phyloP scores from a whole-genome alignment of 768 basidiomycete species.

The Mycena epipterygia region DNA sequence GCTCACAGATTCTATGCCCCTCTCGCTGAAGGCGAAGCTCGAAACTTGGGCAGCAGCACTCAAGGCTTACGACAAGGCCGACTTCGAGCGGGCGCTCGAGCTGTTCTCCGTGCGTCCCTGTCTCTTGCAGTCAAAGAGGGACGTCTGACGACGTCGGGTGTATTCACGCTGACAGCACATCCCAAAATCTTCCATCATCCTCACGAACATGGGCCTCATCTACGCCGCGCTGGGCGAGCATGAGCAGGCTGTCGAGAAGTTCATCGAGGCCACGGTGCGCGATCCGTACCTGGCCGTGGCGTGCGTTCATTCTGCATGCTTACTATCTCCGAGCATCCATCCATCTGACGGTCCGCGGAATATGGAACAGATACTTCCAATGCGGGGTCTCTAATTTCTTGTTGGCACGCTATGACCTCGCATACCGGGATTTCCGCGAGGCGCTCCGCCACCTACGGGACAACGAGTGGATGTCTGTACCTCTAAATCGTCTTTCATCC shows the following conservation, averaged over 20 bases:
- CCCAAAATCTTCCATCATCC: conserved; percentile 76
- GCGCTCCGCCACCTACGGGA: conserved; percentile 85
- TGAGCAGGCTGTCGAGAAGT: conserved; percentile 68
- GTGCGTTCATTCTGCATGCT: conserved; percentile 47
- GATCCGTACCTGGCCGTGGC: conserved; percentile 76
- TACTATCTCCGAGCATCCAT: background rate
- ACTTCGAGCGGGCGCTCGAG: conserved; percentile 80
- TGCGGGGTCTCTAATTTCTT: conserved; percentile 94
- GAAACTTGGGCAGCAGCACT: conserved; percentile 91
- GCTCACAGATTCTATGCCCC: too few species aligned
- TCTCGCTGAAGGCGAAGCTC: conserved; percentile 77
- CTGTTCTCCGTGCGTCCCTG: conserved; percentile 80
- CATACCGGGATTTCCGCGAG: conserved; percentile 86
- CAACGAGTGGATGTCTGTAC: conserved; percentile 82
- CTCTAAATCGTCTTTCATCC: conserved; percentile 42
- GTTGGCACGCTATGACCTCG: conserved; percentile 79
- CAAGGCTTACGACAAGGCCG: conserved; percentile 86
- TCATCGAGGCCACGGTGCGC: conserved; percentile 64
- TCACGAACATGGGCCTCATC: conserved; percentile 78
- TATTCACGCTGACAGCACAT: conserved; percentile 74
- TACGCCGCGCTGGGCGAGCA: conserved; percentile 76
- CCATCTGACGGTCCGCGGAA: background rate
- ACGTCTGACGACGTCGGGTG: too few species aligned
- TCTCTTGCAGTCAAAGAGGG: too few species aligned
- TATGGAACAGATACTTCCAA: conserved; percentile 88